phyloP scores from a whole-genome alignment of 2,329 filamentous ascomycete genomes.

The Teratosphaeria zuluensis region DNA sequence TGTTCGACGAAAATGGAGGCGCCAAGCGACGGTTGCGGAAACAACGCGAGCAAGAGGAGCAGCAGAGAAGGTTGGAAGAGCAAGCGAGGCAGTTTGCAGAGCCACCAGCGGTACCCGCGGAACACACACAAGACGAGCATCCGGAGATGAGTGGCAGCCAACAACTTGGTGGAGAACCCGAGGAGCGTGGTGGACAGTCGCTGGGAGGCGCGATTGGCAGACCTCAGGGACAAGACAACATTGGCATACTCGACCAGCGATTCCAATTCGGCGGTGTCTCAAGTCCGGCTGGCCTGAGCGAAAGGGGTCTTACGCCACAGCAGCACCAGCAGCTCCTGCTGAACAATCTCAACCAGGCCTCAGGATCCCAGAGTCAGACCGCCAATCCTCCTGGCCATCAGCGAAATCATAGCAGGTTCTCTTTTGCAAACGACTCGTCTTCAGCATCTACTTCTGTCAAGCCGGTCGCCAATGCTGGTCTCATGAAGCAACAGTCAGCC shows the following conservation, averaged over 20 bases:
- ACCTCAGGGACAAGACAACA: slow-evolving; percentile 43
- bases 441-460: slow-evolving; percentile 57
- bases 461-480: slow-evolving; percentile 64
- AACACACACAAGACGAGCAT: slow-evolving; percentile 41
- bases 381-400: slow-evolving; percentile 56
- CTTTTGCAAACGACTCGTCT: slow-evolving; percentile 67
- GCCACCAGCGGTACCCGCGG: slow-evolving; percentile 26
- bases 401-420: slow-evolving; percentile 78
- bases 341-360: slow-evolving; percentile 36
- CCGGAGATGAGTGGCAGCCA: slow-evolving; percentile 70
- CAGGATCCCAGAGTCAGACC: slow-evolving; percentile 38
- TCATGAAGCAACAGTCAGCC: slow-evolving; percentile 76
- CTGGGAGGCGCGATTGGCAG: slow-evolving; percentile 58
- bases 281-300: slow-evolving; percentile 51
- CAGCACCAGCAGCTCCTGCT: slow-evolving; percentile 61
- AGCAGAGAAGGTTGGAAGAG: slow-evolving; percentile 40
- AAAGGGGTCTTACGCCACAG: slow-evolving; percentile 68
- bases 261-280: slow-evolving; percentile 28
- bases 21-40: slow-evolving; percentile 66
- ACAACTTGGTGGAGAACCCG: slow-evolving; percentile 84
- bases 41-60: slow-evolving; percentile 50
- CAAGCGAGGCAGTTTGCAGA: slow-evolving; percentile 45
- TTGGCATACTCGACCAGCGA: slow-evolving; percentile 18
- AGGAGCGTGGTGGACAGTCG: slow-evolving; percentile 54
- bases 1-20: slow-evolving; percentile 77